Percentiles rank a stretch among this genome's conserved stretches.
phyloP scores from a whole-genome alignment of 495 filamentous ascomycete genomes.

The Antarctomyces pellizariae region DNA sequence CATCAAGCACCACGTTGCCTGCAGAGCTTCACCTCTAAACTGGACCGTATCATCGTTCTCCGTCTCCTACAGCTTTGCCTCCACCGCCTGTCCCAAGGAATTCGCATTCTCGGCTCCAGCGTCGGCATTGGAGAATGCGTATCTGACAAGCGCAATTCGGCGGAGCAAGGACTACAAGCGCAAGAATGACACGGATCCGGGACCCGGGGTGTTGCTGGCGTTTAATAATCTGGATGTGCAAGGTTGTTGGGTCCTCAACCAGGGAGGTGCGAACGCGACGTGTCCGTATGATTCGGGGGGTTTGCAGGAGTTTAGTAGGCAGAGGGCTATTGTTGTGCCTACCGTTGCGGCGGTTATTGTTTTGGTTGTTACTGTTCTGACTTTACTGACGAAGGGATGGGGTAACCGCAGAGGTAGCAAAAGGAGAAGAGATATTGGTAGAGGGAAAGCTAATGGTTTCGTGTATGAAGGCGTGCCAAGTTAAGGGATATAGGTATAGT shows the following conservation, averaged over 20 bases:
- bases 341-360: slow-evolving; percentile 35
- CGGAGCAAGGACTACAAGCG: slow-evolving; percentile 8
- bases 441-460: slow-evolving; percentile 21
- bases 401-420: slow-evolving; percentile 29
- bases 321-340: slow-evolving; percentile 29
- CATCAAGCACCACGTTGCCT: slow-evolving; percentile 24
- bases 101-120: slow-evolving; percentile 27
- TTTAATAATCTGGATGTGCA: slow-evolving; percentile 30
- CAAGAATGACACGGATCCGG: slow-evolving; percentile 9
- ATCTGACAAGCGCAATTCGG: slow-evolving; percentile 18
- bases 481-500: too few species aligned
- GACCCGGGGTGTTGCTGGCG: slow-evolving; percentile 26
- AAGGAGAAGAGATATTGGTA: slow-evolving; percentile 23
- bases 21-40: slow-evolving; percentile 27
- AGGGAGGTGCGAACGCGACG: slow-evolving; percentile 20
- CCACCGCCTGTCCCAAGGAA: slow-evolving; percentile 15
- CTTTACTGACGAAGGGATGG: slow-evolving; percentile 39
- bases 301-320: slow-evolving; percentile 12
- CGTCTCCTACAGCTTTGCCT: slow-evolving; percentile 15
- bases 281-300: slow-evolving; percentile 30
- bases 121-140: slow-evolving; percentile 36
- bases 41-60: slow-evolving; percentile 25
- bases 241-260: slow-evolving; percentile 38
- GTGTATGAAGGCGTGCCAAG: slow-evolving; percentile 42
- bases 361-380: slow-evolving; percentile 30